Base-by-base conservation (phyloP, 352 stramenopile species). In the Thraustochytrium aureum region DNA sequence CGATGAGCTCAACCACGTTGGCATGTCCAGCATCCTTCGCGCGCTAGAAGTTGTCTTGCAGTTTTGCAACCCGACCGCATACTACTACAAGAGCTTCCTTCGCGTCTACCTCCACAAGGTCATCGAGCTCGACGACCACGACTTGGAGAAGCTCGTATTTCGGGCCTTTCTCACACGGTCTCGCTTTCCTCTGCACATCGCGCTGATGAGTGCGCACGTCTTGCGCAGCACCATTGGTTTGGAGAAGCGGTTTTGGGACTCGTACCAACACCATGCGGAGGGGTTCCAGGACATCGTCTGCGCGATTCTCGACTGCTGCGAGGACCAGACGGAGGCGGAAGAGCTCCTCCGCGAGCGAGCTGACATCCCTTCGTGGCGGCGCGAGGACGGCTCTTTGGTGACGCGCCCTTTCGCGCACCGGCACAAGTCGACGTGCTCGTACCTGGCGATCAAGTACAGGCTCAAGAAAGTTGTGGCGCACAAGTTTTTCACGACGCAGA, bases 401-500 rank as follows among this genome's bases (percentile, higher is more conserved):
- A 74, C n/a, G 22, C 69, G 69, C 50, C 35, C 69, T 3, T 26
- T 59, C 37, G 47, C 69, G 1, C 50, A 79, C 37, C 69, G 69
- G 22, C 69, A 79, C 59, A 79, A 79, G 33, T 39, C 52, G 6
- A 79, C 69, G 5, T 79, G 69, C 35, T 26, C 69, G 2, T 79
- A 79, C 69, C 52, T 79, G n/a, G 69, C 69, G 4, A 50, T 79
- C 4, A 79, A 79, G 59, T 79, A 79, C 59, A 45, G 69, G 12
- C 56, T 79, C 20, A 79, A 79, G 35, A 64, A 50, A 3, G 69
- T 79, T 6, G 69, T 79, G n/a, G 69, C 69, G 33, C 69, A 79
- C 69, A 79, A 79, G 69, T 79, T 79, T 32, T 79, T 79, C 35
- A 79, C 69, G 54, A 79, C 69, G 30, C 69, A 79, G 35, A 79